A percentile compares a stretch with the other conserved stretches of the same genome.
Conservation (phyloP, 345 rosid species). For the Populus tremula region DNA sequence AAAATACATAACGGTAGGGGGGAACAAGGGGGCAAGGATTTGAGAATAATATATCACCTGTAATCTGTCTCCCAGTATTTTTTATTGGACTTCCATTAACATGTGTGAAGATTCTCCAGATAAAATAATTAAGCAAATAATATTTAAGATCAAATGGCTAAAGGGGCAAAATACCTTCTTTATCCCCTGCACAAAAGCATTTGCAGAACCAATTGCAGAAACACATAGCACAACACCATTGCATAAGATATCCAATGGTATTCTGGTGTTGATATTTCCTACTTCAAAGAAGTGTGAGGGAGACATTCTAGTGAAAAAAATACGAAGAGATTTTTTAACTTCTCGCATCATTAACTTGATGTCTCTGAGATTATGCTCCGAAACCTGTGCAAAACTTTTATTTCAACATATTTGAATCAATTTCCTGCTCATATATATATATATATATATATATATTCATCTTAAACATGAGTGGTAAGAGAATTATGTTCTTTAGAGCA, state of each 20-base stretch:
- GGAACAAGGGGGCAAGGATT: neutral
- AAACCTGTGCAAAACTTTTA: conserved; percentile 43
- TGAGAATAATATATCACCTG: neutral
- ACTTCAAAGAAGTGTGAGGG: conserved; percentile 54
- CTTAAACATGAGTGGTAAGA: neutral
- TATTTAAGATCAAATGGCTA: neutral
- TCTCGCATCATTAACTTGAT: conserved; percentile 45
- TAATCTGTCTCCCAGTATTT: neutral
- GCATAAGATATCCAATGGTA: conserved; percentile 37
- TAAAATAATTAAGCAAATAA: neutral
- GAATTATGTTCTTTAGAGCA: neutral
- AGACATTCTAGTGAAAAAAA: conserved; percentile 59
- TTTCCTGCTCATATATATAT: neutral
- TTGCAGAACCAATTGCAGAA: conserved; percentile 74
- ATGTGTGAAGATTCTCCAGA: neutral
- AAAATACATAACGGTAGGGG: neutral
- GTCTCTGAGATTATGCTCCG: conserved; percentile 39
- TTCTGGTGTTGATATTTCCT: conserved; percentile 31
- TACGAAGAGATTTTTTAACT: conserved; percentile 48
- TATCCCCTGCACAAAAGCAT: conserved; percentile 54
- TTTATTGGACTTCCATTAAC: neutral
- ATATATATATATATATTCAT: neutral
- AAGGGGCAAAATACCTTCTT: conserved; percentile 40
- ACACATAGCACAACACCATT: conserved; percentile 51
- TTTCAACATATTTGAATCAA: neutral